Evolutionary conservation across 768 basidiomycete species (phyloP), one percentile per base, ranked within the genome.

Genomic region (Clavaria fumosa): DNA sequence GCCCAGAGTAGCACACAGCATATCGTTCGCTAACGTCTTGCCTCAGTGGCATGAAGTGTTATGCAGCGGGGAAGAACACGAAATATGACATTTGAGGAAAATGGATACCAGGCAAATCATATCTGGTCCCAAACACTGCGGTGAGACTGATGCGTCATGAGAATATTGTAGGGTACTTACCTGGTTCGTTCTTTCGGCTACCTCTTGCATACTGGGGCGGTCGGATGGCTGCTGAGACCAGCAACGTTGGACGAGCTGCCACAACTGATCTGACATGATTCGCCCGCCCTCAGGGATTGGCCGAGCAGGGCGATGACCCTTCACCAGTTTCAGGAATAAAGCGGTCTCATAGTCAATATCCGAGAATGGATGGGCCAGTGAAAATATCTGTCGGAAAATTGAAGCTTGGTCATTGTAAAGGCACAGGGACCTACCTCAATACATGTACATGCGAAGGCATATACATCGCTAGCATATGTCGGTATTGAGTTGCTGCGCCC

Each of bases 381-480:
- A 28, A 28, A 9, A 9, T 28, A 28, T 9, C 14, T 9, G 26
- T 14, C 9, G 9, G 14, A 14, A 9, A 28, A 28, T 28, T 28
- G 14, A 14, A 9, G 9, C 9, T 9, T 28, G 26, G 26, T 14
- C 9, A 28, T 9, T 9, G 14, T 14, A 14, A 28, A 28, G 9
- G 14, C 14, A 28, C 9, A 28, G 26, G 26, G 14, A 9, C 26
- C 26, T 5, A 39, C 38, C 24, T 39, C 38, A 30, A 39, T 24
- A 24, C 38, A 39, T 5, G 30, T 31, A 39, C 38, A 39, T 9
- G 24, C 38, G 28, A 39, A 39, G 5, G 38, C 38, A 20, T 39
- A 39, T 10, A 39, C 19, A 7, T 39, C 38, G 14, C 26, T 7
- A 32, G 38, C 38, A 19, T 39, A 14, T 7, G 11, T 39, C 19